A percentile compares a stretch with the other conserved stretches of the same genome.
These are phyloP conservation scores for Mycena epipterygia DNA, from an alignment of 768 basidiomycete species.

Conservation along the genomic window DNA sequence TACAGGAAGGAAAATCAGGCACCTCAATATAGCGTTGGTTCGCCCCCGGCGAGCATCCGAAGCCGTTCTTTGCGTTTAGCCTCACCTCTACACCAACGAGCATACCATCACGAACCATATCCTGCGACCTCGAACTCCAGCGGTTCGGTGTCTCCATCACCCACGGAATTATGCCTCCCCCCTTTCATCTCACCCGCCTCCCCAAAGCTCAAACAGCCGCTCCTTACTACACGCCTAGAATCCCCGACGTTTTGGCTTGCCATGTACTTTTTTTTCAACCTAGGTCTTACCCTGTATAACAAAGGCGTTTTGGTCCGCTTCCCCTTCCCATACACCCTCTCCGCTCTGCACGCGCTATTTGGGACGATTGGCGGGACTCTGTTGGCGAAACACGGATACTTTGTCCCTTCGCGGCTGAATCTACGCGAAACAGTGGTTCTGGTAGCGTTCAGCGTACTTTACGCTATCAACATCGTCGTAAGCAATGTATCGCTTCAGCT, in stretches of 20 bases:
- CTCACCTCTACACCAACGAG: slow-evolving; percentile 29
- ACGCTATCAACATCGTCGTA: slow-evolving; percentile 94
- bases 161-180: slow-evolving; percentile 33
- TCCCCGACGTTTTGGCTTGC: slow-evolving; percentile 72
- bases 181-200: slow-evolving; percentile 25
- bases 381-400: slow-evolving; percentile 56
- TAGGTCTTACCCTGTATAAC: slow-evolving; percentile 94
- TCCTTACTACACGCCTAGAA: slow-evolving; percentile 7
- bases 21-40: background rate
- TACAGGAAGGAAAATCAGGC: slow-evolving; percentile 12
- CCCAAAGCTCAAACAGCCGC: slow-evolving; percentile 25
- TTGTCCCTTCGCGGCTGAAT: slow-evolving; percentile 68
- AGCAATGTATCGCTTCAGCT: slow-evolving; percentile 92
- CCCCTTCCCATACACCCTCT: slow-evolving; percentile 96
- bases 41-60: slow-evolving; percentile 6
- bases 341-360: slow-evolving; percentile 91
- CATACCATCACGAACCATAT: slow-evolving; percentile 41
- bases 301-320: slow-evolving; percentile 93
- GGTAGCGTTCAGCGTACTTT: slow-evolving; percentile 87
- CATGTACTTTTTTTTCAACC: slow-evolving; percentile 92
- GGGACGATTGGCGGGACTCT: slow-evolving; percentile 76
- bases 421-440: slow-evolving; percentile 71
- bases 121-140: slow-evolving; percentile 13
- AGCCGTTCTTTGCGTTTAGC: slow-evolving; percentile 22
- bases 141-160: slow-evolving; percentile 20